These are phyloP conservation scores for Metarhizium brunneum DNA, from an alignment of 2,329 filamentous ascomycete genomes.

Conservation along the genomic window DNA sequence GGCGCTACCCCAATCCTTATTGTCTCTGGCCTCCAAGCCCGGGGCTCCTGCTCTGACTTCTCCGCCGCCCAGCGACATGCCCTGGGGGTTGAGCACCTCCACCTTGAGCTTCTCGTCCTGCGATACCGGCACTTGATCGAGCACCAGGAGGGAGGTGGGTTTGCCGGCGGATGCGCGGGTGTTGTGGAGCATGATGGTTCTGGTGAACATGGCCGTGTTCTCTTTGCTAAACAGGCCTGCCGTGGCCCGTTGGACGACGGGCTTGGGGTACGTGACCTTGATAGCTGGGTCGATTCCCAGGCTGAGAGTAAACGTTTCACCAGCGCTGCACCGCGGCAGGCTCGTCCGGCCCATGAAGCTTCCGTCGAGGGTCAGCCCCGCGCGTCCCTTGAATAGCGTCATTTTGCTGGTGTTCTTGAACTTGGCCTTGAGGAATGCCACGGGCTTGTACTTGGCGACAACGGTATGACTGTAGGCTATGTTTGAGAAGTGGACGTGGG, in stretches of 20 bases:
- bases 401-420: slow-evolving; percentile 42
- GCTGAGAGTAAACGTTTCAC: slow-evolving; percentile 39
- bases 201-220: slow-evolving; percentile 35
- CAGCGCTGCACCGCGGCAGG: slow-evolving; percentile 43
- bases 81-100: slow-evolving; percentile 35
- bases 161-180: slow-evolving; percentile 27
- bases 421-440: slow-evolving; percentile 45
- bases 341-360: slow-evolving; percentile 45
- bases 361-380: slow-evolving; percentile 47
- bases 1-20: slow-evolving; percentile 39
- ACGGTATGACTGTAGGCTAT: slow-evolving; percentile 43
- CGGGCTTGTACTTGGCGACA: slow-evolving; percentile 46
- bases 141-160: slow-evolving; percentile 35
- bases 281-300: slow-evolving; percentile 49
- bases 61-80: slow-evolving; percentile 29
- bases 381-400: slow-evolving; percentile 40
- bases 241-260: slow-evolving; percentile 38
- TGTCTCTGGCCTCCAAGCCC: slow-evolving; percentile 13
- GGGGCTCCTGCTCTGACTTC: slow-evolving; percentile 23
- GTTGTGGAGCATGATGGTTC: slow-evolving; percentile 38
- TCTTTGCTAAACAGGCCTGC: slow-evolving; percentile 42
- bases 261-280: slow-evolving; percentile 41
- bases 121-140: slow-evolving; percentile 49
- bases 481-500: slow-evolving; percentile 35
- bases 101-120: slow-evolving; percentile 46